phyloP scores from a whole-genome alignment of 2,329 filamentous ascomycete genomes.

The Fusarium acutatum region DNA sequence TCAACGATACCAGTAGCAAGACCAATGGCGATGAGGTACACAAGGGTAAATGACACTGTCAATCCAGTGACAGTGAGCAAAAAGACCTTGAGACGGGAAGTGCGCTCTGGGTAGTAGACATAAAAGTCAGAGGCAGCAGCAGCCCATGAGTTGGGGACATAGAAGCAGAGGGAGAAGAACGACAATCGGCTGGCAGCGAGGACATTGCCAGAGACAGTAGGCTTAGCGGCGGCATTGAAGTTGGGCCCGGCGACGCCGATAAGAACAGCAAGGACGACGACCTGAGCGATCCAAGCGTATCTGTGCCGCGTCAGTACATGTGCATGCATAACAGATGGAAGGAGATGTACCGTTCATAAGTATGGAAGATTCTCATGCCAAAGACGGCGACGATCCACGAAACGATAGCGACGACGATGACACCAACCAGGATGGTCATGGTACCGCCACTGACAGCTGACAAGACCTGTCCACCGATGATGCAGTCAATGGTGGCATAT shows the following conservation, averaged over 20 bases:
- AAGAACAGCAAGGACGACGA: conserved; percentile 76
- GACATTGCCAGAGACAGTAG: conserved; percentile 67
- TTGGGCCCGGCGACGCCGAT: conserved; percentile 70
- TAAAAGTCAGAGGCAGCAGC: conserved; percentile 81
- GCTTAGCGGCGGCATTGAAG: conserved; percentile 71
- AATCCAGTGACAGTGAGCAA: conserved; percentile 74
- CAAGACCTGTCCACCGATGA: conserved; percentile 81
- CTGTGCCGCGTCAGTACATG: conserved; percentile 27
- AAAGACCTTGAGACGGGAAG: conserved; percentile 71
- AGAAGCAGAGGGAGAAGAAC: conserved; percentile 75
- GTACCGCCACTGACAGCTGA: conserved; percentile 72
- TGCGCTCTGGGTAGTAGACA: conserved; percentile 75
- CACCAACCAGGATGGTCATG: conserved; percentile 77
- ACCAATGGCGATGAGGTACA: conserved; percentile 70
- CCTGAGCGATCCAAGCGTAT: conserved; percentile 68
- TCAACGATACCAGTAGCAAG: conserved; percentile 61
- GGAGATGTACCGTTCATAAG: conserved; percentile 67
- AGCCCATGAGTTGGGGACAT: conserved; percentile 66
- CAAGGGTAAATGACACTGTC: conserved; percentile 66
- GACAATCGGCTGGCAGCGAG: conserved; percentile 67
- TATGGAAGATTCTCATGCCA: conserved; percentile 64
- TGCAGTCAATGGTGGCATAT: conserved; percentile 80
- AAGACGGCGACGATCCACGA: conserved; percentile 76
- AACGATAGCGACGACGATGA: conserved; percentile 79
- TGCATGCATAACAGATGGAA: neutral